These are phyloP conservation scores for Erysiphe pulchra DNA, from an alignment of 2,329 filamentous ascomycete genomes.

Conservation along the genomic window DNA sequence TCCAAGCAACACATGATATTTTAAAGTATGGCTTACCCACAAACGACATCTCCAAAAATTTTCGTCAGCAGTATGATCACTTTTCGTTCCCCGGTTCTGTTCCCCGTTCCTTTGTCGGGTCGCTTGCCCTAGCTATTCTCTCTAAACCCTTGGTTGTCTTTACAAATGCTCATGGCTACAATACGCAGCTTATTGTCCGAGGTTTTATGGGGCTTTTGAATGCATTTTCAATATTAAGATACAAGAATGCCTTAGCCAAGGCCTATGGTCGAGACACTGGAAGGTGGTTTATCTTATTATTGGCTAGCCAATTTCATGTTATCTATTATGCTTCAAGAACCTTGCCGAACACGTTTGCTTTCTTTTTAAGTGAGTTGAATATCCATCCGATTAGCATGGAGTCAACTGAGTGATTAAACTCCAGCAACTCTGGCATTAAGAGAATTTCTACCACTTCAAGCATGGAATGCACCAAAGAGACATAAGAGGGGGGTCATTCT, in stretches of 20 bases:
- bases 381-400: too few relatives aligned
- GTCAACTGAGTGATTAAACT: neutral
- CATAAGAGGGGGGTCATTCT: slow-evolving; percentile 43
- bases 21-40: slow-evolving; percentile 52
- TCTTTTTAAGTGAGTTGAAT: slow-evolving; percentile 43
- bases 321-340: slow-evolving; percentile 82
- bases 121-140: slow-evolving; percentile 49
- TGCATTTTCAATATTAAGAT: slow-evolving; percentile 37
- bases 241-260: slow-evolving; percentile 33
- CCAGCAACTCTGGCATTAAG: slow-evolving; percentile 37
- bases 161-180: slow-evolving; percentile 16
- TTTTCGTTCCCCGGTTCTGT: slow-evolving; percentile 75
- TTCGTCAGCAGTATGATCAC: slow-evolving; percentile 59
- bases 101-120: slow-evolving; percentile 69
- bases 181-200: slow-evolving; percentile 39
- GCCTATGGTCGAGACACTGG: slow-evolving; percentile 44
- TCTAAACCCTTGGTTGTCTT: slow-evolving; percentile 37
- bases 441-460: slow-evolving; percentile 15
- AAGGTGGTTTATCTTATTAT: slow-evolving; percentile 57
- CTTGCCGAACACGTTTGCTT: slow-evolving; percentile 90
- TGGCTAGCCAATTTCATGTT: slow-evolving; percentile 71
- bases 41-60: slow-evolving; percentile 22
- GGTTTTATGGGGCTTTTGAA: slow-evolving; percentile 58
- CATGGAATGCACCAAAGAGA: slow-evolving; percentile 17
- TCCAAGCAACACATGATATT: slow-evolving; percentile 83